Evolutionary conservation across 2,329 filamentous ascomycete genomes (phyloP), one percentile per base, ranked within the genome.

Genomic region (Hymenoscyphus repandus): DNA sequence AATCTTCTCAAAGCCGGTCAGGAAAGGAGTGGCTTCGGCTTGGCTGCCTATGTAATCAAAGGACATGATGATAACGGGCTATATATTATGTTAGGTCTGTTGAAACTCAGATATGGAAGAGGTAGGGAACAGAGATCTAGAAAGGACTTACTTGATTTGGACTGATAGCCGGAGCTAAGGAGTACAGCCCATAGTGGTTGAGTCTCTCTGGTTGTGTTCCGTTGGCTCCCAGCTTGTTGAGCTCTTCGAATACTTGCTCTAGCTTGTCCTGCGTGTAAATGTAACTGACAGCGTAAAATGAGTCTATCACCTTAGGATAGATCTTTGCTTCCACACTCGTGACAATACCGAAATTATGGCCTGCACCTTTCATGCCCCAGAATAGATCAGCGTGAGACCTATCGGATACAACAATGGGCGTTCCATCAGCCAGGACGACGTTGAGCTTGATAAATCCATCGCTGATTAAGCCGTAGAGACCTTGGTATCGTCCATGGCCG

Each of bases 351-450:
- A 74, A 73, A 51, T 69, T 73, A 41, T 60, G 75, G 0, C 49
- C 49, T 13, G 50, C 41, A 1, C 57, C 47, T 30, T 42, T 27
- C 43, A 56, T 15, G 46, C 68, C 72, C 73, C 73, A 76, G 59
- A 75, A 76, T 2, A 76, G 64, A 36, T 76, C 74, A 12, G 38
- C 12, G n/a, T 49, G 30, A 12, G n/a, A 17, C 1, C 27, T 49
- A 2, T 69, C 62, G 1, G 71, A 75, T 65, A 68, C 68, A 0
- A 54, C 64, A 3, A 72, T 63, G 3, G 78, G 64, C 52, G 75
- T 72, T 63, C 78, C 77, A 44, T 79, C 74, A 0, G 70, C 70
- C 6, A 70, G 64, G 1, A 75, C 68, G 3, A 74, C 61, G 30
- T 69, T 65, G 62, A 65, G 64, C 47, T 72, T 69, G 33, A 75